These are phyloP conservation scores for Amylocarpus encephaloides DNA, from an alignment of 2,329 filamentous ascomycete species.

Conservation along the genomic window DNA sequence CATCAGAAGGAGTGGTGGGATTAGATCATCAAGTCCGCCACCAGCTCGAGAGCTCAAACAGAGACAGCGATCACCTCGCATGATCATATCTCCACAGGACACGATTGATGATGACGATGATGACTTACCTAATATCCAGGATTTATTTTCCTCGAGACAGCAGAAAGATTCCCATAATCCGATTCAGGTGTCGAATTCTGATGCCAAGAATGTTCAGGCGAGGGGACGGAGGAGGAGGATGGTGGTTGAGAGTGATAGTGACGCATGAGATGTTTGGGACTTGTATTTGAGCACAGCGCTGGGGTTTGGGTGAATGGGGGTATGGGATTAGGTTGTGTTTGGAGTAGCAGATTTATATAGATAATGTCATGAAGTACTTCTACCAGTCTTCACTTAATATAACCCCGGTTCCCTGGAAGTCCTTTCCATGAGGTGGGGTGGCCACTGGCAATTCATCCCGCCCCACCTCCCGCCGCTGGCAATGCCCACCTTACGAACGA, in stretches of 20 bases:
- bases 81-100: slow-evolving; percentile 37
- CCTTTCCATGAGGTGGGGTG: too few species aligned
- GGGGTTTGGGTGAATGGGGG: slow-evolving; percentile 10
- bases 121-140: slow-evolving; percentile 12
- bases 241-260: slow-evolving; percentile 21
- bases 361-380: too few species aligned
- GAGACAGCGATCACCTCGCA: slow-evolving; percentile 36
- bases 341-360: too few species aligned
- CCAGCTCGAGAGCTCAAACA: slow-evolving; percentile 8
- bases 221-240: slow-evolving; percentile 12
- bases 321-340: too few species aligned
- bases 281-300: slow-evolving; percentile 17
- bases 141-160: neutral
- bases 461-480: too few species aligned
- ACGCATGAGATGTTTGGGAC: slow-evolving; percentile 18
- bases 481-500: too few species aligned
- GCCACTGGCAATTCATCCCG: too few species aligned
- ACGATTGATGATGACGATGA: slow-evolving; percentile 33
- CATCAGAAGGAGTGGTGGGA: slow-evolving; percentile 36
- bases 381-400: too few species aligned
- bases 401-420: too few species aligned
- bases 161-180: neutral
- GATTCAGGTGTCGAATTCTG: neutral
- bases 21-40: slow-evolving; percentile 17
- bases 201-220: slow-evolving; percentile 7